phyloP scores from a whole-genome alignment of 345 rosid genomes.

The Clausena lansium region DNA sequence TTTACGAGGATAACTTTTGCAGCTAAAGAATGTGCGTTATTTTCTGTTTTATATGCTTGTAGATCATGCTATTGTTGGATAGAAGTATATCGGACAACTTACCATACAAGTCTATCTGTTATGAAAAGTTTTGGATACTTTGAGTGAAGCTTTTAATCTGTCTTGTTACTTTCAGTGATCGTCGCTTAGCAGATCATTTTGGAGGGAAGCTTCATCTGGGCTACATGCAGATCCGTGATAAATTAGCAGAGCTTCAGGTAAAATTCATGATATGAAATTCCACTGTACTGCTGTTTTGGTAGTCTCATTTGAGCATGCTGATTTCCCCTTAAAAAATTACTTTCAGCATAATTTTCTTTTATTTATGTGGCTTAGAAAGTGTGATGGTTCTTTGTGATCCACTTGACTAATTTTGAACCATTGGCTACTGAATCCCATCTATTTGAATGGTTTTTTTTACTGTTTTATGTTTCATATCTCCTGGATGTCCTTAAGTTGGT shows the following conservation, averaged over 20 bases:
- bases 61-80: conserved; percentile 58
- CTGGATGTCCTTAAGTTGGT: conserved; percentile 35
- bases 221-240: conserved; percentile 96
- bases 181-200: conserved; percentile 98
- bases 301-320: neutral
- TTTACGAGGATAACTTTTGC: conserved; percentile 99
- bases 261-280: conserved; percentile 2
- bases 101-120: conserved; percentile 7
- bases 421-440: neutral
- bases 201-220: conserved; percentile 99
- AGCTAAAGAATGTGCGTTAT: conserved; percentile 99
- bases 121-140: conserved; percentile 11
- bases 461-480: conserved; percentile 13
- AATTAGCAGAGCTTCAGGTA: conserved; percentile 91
- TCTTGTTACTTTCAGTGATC: conserved; percentile 72
- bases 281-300: neutral
- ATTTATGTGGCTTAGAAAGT: neutral
- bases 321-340: neutral
- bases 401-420: neutral
- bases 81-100: conserved; percentile 34
- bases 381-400: neutral
- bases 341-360: neutral
- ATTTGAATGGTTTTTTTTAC: conserved; percentile 1
- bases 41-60: conserved; percentile 73
- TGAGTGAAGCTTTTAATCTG: conserved; percentile 28